A percentile compares a stretch with the other conserved stretches of the same genome.
These are phyloP conservation scores for Colletotrichum sublineola DNA, from an alignment of 2,329 filamentous ascomycete genomes.

Conservation along the genomic window DNA sequence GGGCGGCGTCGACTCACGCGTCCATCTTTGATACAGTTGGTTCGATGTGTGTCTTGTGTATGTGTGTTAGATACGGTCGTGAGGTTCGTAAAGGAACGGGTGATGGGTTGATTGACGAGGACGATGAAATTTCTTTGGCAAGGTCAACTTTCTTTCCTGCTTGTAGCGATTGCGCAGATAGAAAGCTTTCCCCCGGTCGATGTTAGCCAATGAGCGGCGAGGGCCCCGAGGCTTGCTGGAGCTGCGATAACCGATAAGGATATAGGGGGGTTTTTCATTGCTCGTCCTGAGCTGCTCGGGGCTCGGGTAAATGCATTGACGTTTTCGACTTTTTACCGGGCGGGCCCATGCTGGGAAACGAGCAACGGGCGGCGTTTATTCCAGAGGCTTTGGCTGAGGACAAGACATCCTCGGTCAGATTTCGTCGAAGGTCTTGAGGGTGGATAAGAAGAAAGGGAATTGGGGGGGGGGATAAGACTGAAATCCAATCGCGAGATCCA, in stretches of 20 bases:
- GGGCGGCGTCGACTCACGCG: constrained; percentile 37
- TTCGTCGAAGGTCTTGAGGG: neutral
- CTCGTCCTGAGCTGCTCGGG: neutral
- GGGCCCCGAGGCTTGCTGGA: neutral
- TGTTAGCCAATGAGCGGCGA: constrained; percentile 22
- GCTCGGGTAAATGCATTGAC: constrained; percentile 26
- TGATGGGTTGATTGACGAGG: constrained; percentile 33
- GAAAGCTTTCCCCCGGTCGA: constrained; percentile 39
- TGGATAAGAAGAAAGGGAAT: neutral
- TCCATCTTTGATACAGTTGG: constrained; percentile 41
- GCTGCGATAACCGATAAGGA: constrained; percentile 36
- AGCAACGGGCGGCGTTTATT: neutral
- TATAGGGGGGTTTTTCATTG: neutral
- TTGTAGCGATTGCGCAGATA: constrained; percentile 3
- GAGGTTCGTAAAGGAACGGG: constrained; percentile 5
- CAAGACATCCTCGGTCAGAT: neutral
- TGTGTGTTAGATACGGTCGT: neutral
- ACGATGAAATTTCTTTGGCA: constrained; percentile 44
- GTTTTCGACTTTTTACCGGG: too few species aligned
- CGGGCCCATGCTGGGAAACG: neutral
- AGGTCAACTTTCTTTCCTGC: constrained; percentile 19
- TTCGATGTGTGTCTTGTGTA: neutral
- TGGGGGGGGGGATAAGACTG: neutral
- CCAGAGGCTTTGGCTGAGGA: too few species aligned
- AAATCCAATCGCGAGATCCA: neutral